These are phyloP conservation scores for Quercus alba DNA, from an alignment of 306 rosid species.

Conservation along the genomic window DNA sequence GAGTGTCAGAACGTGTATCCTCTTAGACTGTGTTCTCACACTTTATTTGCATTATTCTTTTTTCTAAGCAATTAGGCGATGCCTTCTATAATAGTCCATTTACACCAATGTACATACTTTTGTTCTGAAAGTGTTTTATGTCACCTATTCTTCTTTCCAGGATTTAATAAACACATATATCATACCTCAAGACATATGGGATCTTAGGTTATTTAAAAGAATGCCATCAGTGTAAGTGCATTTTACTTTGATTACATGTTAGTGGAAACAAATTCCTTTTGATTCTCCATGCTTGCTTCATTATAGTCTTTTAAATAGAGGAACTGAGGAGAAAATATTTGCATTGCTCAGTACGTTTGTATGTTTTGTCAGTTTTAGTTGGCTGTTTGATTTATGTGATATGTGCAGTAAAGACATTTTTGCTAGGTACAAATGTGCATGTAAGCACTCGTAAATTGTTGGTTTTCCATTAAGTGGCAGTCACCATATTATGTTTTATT, in stretches of 20 bases:
- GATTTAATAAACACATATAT: constrained; percentile 51
- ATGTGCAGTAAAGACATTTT: too few species aligned
- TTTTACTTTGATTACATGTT: constrained; percentile 11
- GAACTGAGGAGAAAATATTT: too few species aligned
- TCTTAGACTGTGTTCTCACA: not conserved
- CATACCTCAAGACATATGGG: constrained; percentile 93
- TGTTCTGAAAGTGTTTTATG: constrained; percentile 6
- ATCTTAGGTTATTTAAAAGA: constrained; percentile 73
- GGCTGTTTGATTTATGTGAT: not conserved
- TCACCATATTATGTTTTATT: not conserved
- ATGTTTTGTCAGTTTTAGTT: not conserved
- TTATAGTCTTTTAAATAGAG: too few species aligned
- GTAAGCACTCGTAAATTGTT: not conserved
- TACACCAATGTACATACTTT: not conserved
- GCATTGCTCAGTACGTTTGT: not conserved
- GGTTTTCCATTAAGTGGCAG: not conserved
- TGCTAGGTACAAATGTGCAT: not conserved
- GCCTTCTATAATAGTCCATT: not conserved
- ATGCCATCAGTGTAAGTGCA: constrained; percentile 66
- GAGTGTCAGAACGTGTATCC: constrained; percentile 35
- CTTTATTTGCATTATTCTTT: not conserved
- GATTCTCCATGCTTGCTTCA: too few species aligned
- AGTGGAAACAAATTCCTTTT: not conserved
- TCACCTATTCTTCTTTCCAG: constrained; percentile 45
- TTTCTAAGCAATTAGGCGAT: not conserved